phyloP scores from a whole-genome alignment of 2,329 filamentous ascomycete genomes.

The Sarocladium oryzae region DNA sequence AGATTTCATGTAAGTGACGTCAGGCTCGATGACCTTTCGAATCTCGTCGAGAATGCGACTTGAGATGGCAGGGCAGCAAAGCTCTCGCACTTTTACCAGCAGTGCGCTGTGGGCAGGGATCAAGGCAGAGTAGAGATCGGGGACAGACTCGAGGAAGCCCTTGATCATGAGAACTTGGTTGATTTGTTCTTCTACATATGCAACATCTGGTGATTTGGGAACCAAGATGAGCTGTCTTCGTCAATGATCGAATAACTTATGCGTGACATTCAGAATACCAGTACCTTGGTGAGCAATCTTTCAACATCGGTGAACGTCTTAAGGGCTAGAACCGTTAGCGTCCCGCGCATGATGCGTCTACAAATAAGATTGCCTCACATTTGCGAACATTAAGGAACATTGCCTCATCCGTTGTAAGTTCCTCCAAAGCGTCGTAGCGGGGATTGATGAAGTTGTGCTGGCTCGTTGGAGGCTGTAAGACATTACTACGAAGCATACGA shows the following conservation, averaged over 20 bases:
- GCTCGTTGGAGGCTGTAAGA: conserved; percentile 79
- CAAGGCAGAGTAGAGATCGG: conserved; percentile 62
- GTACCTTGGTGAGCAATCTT: conserved; percentile 66
- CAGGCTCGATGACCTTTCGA: conserved; percentile 65
- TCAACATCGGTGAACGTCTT: conserved; percentile 74
- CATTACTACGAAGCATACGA: conserved; percentile 74
- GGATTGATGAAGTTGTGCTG: conserved; percentile 57
- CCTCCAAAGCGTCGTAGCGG: conserved; percentile 77
- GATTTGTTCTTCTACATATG: conserved; percentile 70
- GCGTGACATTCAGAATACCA: conserved; percentile 1
- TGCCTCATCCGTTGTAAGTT: conserved; percentile 74
- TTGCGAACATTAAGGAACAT: conserved; percentile 74
- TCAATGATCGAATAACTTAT: background rate
- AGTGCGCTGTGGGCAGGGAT: conserved; percentile 56
- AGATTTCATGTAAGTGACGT: conserved; percentile 69
- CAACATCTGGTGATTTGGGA: conserved; percentile 57
- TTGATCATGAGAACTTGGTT: conserved; percentile 86
- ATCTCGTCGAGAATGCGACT: conserved; percentile 59
- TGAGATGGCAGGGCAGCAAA: conserved; percentile 60
- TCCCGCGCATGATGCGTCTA: too few relatives aligned
- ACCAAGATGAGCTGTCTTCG: conserved; percentile 64
- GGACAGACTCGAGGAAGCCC: conserved; percentile 65
- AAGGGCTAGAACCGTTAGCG: conserved; percentile 47
- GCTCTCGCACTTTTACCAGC: conserved; percentile 59
- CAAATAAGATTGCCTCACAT: conserved; percentile 42